Evolutionary conservation across 129 eudicot genomes (phyloP).

Genomic region (Cynara cardunculus): DNA sequence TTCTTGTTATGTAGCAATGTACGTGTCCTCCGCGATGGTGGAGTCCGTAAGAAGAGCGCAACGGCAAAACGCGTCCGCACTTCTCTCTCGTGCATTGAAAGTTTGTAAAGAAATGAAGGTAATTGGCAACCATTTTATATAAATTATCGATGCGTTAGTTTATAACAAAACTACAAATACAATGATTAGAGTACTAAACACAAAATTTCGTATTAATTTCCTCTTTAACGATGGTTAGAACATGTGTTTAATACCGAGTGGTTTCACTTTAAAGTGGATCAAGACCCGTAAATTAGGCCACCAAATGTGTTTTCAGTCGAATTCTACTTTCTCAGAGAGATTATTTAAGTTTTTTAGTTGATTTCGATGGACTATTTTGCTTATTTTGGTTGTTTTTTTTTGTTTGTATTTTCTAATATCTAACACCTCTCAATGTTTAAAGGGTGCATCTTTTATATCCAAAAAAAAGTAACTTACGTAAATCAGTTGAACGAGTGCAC

Average conservation of each 20-base stretch:
- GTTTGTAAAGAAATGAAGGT: slow-evolving; percentile 44
- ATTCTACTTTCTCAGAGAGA: no score
- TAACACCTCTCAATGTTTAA: no score
- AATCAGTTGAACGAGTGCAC: no score
- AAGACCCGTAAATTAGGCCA: no score
- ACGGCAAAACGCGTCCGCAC: slow-evolving; percentile 31
- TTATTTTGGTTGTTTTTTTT: no score
- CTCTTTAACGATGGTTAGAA: not conserved
- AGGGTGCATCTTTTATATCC: no score
- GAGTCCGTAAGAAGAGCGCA: slow-evolving; percentile 53
- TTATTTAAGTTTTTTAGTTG: no score
- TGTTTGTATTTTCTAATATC: no score
- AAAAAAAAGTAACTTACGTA: no score
- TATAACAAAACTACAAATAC: not conserved
- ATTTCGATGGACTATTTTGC: no score
- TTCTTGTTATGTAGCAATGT: slow-evolving; percentile 31
- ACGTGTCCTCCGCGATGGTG: slow-evolving; percentile 38
- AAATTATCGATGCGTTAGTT: not conserved
- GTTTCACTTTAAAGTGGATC: no score
- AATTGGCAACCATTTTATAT: not conserved
- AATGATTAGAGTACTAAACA: not conserved
- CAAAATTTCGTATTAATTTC: not conserved
- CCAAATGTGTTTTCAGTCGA: no score
- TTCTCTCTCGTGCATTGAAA: slow-evolving; percentile 50
- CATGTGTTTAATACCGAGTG: not conserved